Percentiles rank a stretch among this genome's conserved stretches.
Conservation (phyloP, 1,284 basidiomycete genomes). For the Cutaneotrichosporon mucoides region DNA sequence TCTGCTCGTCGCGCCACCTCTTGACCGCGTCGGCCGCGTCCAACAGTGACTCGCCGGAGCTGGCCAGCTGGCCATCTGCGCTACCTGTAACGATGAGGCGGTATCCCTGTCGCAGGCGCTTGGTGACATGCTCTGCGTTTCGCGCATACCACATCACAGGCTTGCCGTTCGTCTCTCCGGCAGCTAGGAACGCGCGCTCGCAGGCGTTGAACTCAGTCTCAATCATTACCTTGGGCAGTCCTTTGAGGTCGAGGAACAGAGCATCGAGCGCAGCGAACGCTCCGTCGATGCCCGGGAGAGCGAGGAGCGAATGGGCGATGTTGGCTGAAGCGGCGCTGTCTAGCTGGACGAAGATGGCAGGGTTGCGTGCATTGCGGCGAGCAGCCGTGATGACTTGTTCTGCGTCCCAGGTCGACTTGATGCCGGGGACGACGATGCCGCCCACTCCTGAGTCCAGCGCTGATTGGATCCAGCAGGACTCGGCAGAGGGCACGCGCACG, state of each 20-base stretch:
- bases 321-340: background rate
- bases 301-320: background rate
- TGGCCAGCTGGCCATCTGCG: background rate
- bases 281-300: background rate
- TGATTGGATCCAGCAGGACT: background rate
- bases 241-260: conserved; percentile 1
- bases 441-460: background rate
- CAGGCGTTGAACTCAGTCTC: background rate
- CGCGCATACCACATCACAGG: background rate
- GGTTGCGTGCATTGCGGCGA: too few relatives aligned
- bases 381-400: too few relatives aligned
- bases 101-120: background rate
- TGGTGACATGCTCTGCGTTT: background rate
- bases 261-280: background rate
- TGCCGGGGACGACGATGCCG: background rate
- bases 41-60: background rate
- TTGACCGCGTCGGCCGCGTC: background rate
- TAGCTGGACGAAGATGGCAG: background rate
- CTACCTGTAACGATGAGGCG: background rate
- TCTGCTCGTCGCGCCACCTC: background rate
- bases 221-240: background rate
- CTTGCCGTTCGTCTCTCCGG: background rate
- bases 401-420: background rate
- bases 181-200: background rate
- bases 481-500: background rate